phyloP scores from a whole-genome alignment of 768 basidiomycete species.

The Psilocybe tampanensis region DNA sequence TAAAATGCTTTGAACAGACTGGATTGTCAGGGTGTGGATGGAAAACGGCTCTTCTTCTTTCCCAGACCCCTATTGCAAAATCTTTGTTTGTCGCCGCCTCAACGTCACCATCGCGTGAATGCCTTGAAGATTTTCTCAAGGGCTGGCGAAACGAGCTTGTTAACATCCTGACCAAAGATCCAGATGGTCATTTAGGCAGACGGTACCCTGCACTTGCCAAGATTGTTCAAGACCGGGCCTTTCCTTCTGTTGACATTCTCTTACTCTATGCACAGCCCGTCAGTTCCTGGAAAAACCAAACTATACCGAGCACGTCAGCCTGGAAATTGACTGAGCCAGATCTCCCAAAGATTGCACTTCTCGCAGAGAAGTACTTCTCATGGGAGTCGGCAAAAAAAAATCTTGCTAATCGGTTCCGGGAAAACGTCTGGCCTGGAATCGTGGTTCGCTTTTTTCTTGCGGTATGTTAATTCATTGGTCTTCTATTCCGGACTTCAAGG shows the following conservation, averaged over 20 bases:
- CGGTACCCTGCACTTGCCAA: neutral
- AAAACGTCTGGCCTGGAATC: conserved; percentile 12
- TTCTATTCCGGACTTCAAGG: no score
- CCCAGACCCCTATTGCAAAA: neutral
- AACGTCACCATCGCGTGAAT: neutral
- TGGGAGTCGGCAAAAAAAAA: conserved; percentile 6
- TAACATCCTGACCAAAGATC: neutral
- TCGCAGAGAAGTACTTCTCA: conserved; percentile 16
- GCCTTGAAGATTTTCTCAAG: neutral
- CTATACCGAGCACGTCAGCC: neutral
- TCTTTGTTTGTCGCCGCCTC: neutral
- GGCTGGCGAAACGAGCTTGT: neutral
- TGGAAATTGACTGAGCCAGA: neutral
- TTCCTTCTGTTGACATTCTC: neutral
- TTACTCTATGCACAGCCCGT: neutral
- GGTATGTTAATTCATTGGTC: conserved; percentile 13
- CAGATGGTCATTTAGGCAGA: neutral
- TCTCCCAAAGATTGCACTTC: neutral
- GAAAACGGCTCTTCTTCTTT: neutral
- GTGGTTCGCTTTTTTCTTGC: conserved; percentile 8
- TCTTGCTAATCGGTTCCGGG: neutral
- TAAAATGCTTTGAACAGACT: no score
- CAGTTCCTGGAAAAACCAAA: neutral
- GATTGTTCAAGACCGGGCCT: neutral
- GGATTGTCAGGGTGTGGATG: neutral